Percentiles rank a stretch among this genome's conserved stretches.
phyloP scores from a whole-genome alignment of 306 rosid genomes.

The Ceratonia siliqua region DNA sequence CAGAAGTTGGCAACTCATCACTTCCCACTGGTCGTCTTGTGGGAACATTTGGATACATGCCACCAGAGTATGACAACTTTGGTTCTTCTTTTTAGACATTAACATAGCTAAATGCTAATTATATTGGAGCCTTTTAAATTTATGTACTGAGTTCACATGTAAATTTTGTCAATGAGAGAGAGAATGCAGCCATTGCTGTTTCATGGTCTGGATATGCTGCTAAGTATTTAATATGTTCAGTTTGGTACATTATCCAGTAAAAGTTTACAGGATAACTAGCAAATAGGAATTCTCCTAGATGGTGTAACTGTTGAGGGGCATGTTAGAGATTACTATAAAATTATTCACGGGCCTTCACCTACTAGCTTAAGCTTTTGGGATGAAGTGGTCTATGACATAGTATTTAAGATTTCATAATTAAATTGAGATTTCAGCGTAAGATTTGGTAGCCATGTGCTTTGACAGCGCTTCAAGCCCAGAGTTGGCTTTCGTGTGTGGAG shows the following conservation, averaged over 20 bases:
- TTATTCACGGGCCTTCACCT: too few relatives aligned
- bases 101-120: background rate
- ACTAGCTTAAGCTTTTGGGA: too few relatives aligned
- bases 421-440: too few relatives aligned
- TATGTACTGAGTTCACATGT: background rate
- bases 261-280: background rate
- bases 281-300: background rate
- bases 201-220: background rate
- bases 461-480: too few relatives aligned
- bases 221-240: background rate
- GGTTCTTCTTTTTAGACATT: background rate
- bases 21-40: constrained; percentile 58
- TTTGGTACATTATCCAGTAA: background rate
- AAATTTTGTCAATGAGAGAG: background rate
- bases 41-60: constrained; percentile 98
- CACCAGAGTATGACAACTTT: constrained; percentile 75
- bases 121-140: background rate
- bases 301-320: too few relatives aligned
- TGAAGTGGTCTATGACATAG: too few relatives aligned
- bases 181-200: background rate
- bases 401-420: too few relatives aligned
- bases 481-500: too few relatives aligned
- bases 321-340: too few relatives aligned
- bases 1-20: constrained; percentile 70
- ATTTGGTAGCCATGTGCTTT: too few relatives aligned